A percentile compares a stretch with the other conserved stretches of the same genome.
phyloP scores from a whole-genome alignment of 1,284 basidiomycete species.

The Neolentinus lepideus region DNA sequence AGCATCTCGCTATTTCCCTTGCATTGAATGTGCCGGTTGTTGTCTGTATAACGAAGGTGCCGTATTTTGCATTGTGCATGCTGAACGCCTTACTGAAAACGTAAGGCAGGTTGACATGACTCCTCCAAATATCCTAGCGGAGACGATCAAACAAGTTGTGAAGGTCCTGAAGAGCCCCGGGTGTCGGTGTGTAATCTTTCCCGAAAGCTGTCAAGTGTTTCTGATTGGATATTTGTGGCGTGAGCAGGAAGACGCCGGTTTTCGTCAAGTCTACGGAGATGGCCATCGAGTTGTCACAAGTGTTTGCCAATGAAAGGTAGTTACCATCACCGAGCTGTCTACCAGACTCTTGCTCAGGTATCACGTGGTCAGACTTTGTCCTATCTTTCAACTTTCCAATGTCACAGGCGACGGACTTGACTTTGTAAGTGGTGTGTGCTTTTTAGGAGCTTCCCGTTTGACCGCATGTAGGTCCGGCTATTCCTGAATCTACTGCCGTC shows the following conservation, averaged over 20 bases:
- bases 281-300: slow-evolving; percentile 70
- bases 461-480: slow-evolving; percentile 52
- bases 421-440: slow-evolving; percentile 38
- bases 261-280: slow-evolving; percentile 72
- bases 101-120: slow-evolving; percentile 92
- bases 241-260: slow-evolving; percentile 64
- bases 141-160: slow-evolving; percentile 84
- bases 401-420: slow-evolving; percentile 92
- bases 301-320: slow-evolving; percentile 65
- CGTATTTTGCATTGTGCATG: background rate
- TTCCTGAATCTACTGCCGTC: slow-evolving; percentile 85
- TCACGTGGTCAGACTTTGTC: slow-evolving; percentile 60
- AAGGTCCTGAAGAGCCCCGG: slow-evolving; percentile 94
- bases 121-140: slow-evolving; percentile 81
- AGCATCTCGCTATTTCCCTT: slow-evolving; percentile 91
- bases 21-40: slow-evolving; percentile 92
- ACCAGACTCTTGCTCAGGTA: background rate
- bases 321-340: slow-evolving; percentile 11
- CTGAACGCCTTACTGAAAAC: slow-evolving; percentile 1
- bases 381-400: slow-evolving; percentile 92
- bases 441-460: background rate
- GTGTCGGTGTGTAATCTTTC: slow-evolving; percentile 53
- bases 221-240: slow-evolving; percentile 2
- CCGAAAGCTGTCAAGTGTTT: slow-evolving; percentile 1
- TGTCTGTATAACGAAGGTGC: slow-evolving; percentile 90